Conservation (phyloP, 805 yeast species). For the Pachysolen tannophilus region DNA sequence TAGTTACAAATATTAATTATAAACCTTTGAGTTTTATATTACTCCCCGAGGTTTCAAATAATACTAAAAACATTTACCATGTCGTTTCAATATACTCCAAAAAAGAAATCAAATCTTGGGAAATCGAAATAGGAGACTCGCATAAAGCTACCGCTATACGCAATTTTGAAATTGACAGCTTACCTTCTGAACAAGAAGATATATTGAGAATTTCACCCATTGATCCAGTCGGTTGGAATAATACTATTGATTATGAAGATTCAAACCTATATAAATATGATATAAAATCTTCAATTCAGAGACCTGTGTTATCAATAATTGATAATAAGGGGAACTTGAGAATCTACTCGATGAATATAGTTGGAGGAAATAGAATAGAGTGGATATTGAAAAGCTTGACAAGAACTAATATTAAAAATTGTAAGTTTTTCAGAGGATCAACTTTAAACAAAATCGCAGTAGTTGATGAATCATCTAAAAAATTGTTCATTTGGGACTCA, state of each 20-base stretch:
- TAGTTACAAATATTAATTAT: not conserved
- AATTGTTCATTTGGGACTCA: slow-evolving; percentile 75
- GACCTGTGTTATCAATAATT: slow-evolving; percentile 52
- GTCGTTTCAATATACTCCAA: slow-evolving; percentile 43
- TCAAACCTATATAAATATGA: slow-evolving; percentile 5
- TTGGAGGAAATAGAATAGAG: slow-evolving; percentile 18
- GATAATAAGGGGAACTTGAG: slow-evolving; percentile 41
- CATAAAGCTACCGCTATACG: slow-evolving; percentile 15
- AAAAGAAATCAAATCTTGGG: slow-evolving; percentile 33
- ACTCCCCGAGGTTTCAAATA: slow-evolving; percentile 26
- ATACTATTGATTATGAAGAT: slow-evolving; percentile 10
- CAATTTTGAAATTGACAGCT: slow-evolving; percentile 25
- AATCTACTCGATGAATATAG: slow-evolving; percentile 36
- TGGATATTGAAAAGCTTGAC: slow-evolving; percentile 50
- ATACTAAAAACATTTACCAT: slow-evolving; percentile 24
- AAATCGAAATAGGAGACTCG: slow-evolving; percentile 15
- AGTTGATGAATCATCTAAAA: slow-evolving; percentile 43
- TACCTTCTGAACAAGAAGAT: slow-evolving; percentile 28
- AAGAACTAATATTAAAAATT: slow-evolving; percentile 46
- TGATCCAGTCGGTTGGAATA: slow-evolving; percentile 58
- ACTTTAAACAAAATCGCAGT: slow-evolving; percentile 71
- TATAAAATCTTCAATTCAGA: slow-evolving; percentile 15
- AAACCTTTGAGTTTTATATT: slow-evolving; percentile 22
- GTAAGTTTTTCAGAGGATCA: slow-evolving; percentile 60
- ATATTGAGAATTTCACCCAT: slow-evolving; percentile 45